Conservation (phyloP, 2,329 filamentous ascomycete species). For the Dactylellina parvicollis region DNA sequence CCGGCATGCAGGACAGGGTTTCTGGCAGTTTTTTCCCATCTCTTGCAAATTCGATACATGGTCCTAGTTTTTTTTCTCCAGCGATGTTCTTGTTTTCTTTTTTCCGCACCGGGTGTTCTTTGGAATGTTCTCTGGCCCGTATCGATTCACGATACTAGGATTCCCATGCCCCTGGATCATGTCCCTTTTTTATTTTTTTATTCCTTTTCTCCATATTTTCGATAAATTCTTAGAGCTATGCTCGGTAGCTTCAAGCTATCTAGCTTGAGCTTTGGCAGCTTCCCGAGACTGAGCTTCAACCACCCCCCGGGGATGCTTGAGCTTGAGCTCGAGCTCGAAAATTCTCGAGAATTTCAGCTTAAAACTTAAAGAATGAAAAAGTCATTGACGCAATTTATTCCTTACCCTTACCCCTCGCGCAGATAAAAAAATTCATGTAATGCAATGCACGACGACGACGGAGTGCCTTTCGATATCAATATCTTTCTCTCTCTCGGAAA, state of each 20-base stretch:
- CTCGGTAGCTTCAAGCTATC: too few species aligned
- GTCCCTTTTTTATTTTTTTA: not conserved
- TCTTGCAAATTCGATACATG: too few species aligned
- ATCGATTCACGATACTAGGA: not conserved
- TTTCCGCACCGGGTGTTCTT: not conserved
- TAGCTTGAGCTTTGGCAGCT: too few species aligned
- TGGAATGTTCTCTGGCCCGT: not conserved
- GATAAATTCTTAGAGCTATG: not conserved
- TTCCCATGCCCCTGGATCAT: not conserved
- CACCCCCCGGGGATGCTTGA: too few species aligned
- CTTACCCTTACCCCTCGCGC: too few species aligned
- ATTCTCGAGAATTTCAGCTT: too few species aligned
- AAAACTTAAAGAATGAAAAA: not conserved
- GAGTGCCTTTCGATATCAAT: not conserved
- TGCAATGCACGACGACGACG: not conserved
- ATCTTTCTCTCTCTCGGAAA: not conserved
- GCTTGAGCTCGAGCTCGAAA: not conserved
- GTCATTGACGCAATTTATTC: too few species aligned
- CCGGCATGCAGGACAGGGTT: too few species aligned
- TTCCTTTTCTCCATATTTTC: not conserved
- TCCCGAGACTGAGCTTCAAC: too few species aligned
- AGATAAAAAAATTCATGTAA: too few species aligned
- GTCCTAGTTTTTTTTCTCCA: too few species aligned
- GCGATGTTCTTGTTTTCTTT: not conserved
- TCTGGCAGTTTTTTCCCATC: too few species aligned